Evolutionary conservation across 768 basidiomycete genomes (phyloP).

Genomic region (Lyophyllum atratum): DNA sequence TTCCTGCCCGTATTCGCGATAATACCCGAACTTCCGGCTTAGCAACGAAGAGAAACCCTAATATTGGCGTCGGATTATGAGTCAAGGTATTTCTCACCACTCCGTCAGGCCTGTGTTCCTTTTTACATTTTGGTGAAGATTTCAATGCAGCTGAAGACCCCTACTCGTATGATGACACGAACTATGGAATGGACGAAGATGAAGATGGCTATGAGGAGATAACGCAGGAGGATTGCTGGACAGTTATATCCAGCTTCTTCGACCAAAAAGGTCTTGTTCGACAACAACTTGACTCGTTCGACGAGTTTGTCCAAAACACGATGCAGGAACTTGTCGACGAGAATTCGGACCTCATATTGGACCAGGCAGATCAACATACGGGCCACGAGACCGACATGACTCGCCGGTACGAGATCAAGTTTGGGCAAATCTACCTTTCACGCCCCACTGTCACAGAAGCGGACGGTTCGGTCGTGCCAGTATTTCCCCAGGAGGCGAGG

Average conservation of each 20-base stretch:
- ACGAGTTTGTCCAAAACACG: constrained; percentile 98
- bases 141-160: constrained; percentile 49
- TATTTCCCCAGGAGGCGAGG: constrained; percentile 97
- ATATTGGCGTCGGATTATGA: constrained; percentile 32
- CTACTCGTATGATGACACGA: constrained; percentile 62
- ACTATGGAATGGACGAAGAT: constrained; percentile 58
- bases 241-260: constrained; percentile 95
- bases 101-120: constrained; percentile 23
- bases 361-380: constrained; percentile 95
- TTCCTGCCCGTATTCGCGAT: not conserved
- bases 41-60: not conserved
- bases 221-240: constrained; percentile 94
- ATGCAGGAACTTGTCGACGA: constrained; percentile 99
- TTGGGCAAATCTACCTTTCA: constrained; percentile 97
- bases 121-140: constrained; percentile 46
- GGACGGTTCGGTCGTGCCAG: constrained; percentile 90
- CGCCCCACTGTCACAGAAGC: constrained; percentile 93
- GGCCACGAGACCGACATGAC: constrained; percentile 80
- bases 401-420: constrained; percentile 95
- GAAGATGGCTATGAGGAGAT: constrained; percentile 68
- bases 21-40: not conserved
- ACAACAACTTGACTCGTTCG: constrained; percentile 97
- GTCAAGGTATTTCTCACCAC: constrained; percentile 48
- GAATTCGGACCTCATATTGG: constrained; percentile 90
- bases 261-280: constrained; percentile 96